Conservation (phyloP, 768 basidiomycete species). For the Amanita muscaria region DNA sequence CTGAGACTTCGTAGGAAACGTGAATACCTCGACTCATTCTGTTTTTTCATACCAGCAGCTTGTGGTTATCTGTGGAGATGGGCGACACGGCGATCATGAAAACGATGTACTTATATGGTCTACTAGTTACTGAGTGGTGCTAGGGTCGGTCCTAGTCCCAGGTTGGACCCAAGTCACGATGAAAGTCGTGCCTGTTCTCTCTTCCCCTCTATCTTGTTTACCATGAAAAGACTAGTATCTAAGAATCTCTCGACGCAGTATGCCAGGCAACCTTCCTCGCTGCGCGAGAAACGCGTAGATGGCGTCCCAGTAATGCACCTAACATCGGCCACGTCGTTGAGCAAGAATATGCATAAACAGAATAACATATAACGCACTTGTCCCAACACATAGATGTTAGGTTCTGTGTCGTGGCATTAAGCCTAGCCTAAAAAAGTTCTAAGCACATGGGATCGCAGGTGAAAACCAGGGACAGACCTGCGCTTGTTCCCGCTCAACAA, state of each 20-base stretch:
- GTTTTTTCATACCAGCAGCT: constrained; percentile 56
- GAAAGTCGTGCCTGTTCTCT: constrained; percentile 17
- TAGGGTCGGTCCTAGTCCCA: background rate
- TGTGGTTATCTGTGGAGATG: constrained; percentile 36
- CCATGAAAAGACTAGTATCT: constrained; percentile 77
- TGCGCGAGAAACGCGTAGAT: constrained; percentile 66
- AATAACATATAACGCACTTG: constrained; percentile 53
- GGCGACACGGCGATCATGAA: background rate
- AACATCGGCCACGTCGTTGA: constrained; percentile 8
- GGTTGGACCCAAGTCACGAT: background rate
- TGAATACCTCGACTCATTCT: constrained; percentile 61
- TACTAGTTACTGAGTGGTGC: background rate
- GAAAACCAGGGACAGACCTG: constrained; percentile 39
- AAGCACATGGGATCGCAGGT: constrained; percentile 6
- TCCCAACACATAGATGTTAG: constrained; percentile 88
- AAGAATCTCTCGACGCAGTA: constrained; percentile 93
- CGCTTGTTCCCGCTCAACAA: constrained; percentile 77
- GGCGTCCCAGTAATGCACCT: constrained; percentile 81
- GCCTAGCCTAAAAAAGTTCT: constrained; percentile 27
- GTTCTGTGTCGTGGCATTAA: constrained; percentile 64
- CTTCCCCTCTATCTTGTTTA: constrained; percentile 54
- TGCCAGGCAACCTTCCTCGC: constrained; percentile 73
- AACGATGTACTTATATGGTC: background rate
- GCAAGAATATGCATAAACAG: constrained; percentile 1
- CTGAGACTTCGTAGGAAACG: constrained; percentile 41